phyloP scores from a whole-genome alignment of 805 yeast genomes.

The Vanderwaltozyma verrucispora region DNA sequence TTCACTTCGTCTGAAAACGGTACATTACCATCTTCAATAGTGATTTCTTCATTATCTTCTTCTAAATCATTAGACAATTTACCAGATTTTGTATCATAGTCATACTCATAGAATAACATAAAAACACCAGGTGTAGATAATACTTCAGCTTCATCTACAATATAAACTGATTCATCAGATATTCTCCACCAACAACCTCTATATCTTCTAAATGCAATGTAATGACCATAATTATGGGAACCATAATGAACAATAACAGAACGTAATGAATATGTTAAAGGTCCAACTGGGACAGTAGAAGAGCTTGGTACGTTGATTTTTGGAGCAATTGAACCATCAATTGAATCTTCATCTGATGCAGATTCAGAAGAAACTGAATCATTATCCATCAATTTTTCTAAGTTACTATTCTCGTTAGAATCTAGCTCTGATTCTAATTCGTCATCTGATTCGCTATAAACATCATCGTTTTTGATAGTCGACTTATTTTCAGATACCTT shows the following conservation, averaged over 20 bases:
- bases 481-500: background rate
- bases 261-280: slow-evolving; percentile 56
- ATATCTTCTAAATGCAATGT: slow-evolving; percentile 72
- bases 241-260: slow-evolving; percentile 92
- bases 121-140: slow-evolving; percentile 77
- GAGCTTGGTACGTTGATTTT: slow-evolving; percentile 4
- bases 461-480: no score
- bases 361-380: slow-evolving; percentile 6
- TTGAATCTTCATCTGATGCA: slow-evolving; percentile 5
- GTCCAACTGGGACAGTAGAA: slow-evolving; percentile 30
- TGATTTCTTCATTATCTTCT: slow-evolving; percentile 5
- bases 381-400: slow-evolving; percentile 1
- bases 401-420: slow-evolving; percentile 7
- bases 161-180: slow-evolving; percentile 78
- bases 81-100: slow-evolving; percentile 28
- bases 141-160: slow-evolving; percentile 74
- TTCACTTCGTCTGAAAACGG: slow-evolving; percentile 15
- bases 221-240: slow-evolving; percentile 95
- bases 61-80: slow-evolving; percentile 22
- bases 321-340: slow-evolving; percentile 5
- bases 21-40: slow-evolving; percentile 7
- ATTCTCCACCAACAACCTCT: slow-evolving; percentile 94
- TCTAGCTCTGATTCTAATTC: slow-evolving; percentile 8
- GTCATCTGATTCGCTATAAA: slow-evolving; percentile 6
- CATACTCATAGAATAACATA: slow-evolving; percentile 79